Percentiles rank a stretch among this genome's conserved stretches.
phyloP scores from a whole-genome alignment of 2,329 filamentous ascomycete genomes.

The Aspergillus hortae region DNA sequence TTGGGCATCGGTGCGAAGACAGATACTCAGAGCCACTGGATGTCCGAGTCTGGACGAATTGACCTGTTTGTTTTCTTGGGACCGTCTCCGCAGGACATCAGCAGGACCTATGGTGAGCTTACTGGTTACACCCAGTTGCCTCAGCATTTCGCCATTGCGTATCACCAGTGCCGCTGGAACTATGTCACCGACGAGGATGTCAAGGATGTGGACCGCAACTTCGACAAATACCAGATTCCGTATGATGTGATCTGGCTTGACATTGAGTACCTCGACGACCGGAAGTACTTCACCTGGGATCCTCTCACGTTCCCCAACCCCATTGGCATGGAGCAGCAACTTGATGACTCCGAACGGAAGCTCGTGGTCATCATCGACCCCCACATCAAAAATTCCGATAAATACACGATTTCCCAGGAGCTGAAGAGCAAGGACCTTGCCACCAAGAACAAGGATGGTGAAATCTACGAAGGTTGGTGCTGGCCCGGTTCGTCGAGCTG shows the following conservation, averaged over 20 bases:
- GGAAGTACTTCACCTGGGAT: constrained; percentile 99
- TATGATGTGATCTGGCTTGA: constrained; percentile 99
- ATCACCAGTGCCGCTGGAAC: constrained; percentile 99
- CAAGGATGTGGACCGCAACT: constrained; percentile 91
- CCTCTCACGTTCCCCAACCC: constrained; percentile 82
- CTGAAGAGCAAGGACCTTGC: constrained; percentile 79
- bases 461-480: constrained; percentile 94
- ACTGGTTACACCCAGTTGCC: constrained; percentile 90
- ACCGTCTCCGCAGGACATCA: constrained; percentile 77
- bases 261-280: constrained; percentile 93
- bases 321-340: constrained; percentile 79
- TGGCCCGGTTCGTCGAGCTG: constrained; percentile 97
- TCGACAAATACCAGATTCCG: constrained; percentile 91
- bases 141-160: constrained; percentile 85
- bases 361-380: constrained; percentile 94
- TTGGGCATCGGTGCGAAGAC: constrained; percentile 67
- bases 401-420: constrained; percentile 74
- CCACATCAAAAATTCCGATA: constrained; percentile 88
- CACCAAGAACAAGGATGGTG: constrained; percentile 84
- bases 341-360: constrained; percentile 81
- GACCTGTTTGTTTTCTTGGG: constrained; percentile 95
- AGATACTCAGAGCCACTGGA: constrained; percentile 90
- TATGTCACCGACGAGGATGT: constrained; percentile 97
- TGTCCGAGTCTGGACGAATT: constrained; percentile 84
- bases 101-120: constrained; percentile 78